These are phyloP conservation scores for Lasiodiplodia gonubiensis DNA, from an alignment of 2,329 filamentous ascomycete species.

Conservation along the genomic window DNA sequence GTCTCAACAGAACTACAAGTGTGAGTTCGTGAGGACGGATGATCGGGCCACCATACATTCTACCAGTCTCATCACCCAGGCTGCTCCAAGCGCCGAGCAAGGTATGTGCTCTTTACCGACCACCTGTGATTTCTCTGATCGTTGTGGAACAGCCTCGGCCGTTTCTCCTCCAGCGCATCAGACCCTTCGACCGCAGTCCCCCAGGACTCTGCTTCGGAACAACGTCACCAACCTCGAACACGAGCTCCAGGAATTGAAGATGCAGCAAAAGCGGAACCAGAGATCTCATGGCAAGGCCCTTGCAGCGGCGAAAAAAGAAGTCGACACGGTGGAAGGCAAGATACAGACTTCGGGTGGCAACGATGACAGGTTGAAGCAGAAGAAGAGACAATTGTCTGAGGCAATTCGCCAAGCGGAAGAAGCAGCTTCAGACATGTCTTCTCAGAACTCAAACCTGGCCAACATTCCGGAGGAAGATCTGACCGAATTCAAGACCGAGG, in stretches of 20 bases:
- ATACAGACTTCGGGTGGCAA: constrained; percentile 71
- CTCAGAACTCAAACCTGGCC: constrained; percentile 69
- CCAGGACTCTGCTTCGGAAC: constrained; percentile 75
- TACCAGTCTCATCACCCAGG: constrained; percentile 72
- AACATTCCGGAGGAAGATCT: constrained; percentile 67
- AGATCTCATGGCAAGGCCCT: constrained; percentile 76
- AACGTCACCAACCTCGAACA: constrained; percentile 75
- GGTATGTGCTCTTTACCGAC: constrained; percentile 42
- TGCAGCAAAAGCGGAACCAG: constrained; percentile 70
- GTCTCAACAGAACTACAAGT: constrained; percentile 76
- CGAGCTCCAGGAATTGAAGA: constrained; percentile 72
- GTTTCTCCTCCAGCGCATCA: constrained; percentile 61
- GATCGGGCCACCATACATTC: constrained; percentile 72
- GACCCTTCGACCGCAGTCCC: constrained; percentile 74
- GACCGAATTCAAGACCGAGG: constrained; percentile 62
- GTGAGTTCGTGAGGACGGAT: constrained; percentile 74
- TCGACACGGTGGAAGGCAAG: constrained; percentile 70
- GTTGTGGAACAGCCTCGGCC: constrained; percentile 31
- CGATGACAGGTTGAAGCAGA: constrained; percentile 77
- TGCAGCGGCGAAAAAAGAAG: constrained; percentile 72
- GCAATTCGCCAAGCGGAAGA: constrained; percentile 74
- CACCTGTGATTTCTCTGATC: constrained; percentile 13
- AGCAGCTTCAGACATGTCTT: constrained; percentile 61
- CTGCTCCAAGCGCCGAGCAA: constrained; percentile 64
- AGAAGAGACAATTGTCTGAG: constrained; percentile 75